Percentiles rank a stretch among this genome's conserved stretches.
phyloP scores from a whole-genome alignment of 2,329 filamentous ascomycete species.

The Gliomastix tumulicola region DNA sequence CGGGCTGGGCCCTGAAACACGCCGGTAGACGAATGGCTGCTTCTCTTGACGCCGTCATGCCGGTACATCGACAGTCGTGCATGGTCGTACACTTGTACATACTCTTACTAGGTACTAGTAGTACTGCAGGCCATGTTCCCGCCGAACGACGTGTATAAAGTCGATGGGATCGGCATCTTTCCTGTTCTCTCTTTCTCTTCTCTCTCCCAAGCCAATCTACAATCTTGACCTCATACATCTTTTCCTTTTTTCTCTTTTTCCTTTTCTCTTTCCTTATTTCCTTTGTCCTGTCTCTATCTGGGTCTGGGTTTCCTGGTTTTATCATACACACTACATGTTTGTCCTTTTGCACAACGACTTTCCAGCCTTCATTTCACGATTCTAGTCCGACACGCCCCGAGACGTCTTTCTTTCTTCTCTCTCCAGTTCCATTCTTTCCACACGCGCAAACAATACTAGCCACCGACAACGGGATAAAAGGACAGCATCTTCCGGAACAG shows the following conservation, averaged over 20 bases:
- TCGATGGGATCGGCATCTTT: constrained; percentile 2
- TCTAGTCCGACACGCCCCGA: too few relatives aligned
- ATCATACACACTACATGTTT: too few relatives aligned
- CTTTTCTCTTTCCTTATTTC: constrained; percentile 15
- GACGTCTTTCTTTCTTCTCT: neutral
- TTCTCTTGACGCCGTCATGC: neutral
- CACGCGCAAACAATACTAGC: too few relatives aligned
- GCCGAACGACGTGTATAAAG: too few relatives aligned
- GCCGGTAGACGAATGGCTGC: neutral
- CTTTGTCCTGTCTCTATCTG: constrained; percentile 14
- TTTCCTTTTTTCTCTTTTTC: constrained; percentile 11
- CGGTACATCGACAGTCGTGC: too few relatives aligned
- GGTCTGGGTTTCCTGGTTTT: constrained; percentile 12
- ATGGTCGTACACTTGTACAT: too few relatives aligned
- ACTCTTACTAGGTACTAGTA: neutral
- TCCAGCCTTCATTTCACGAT: too few relatives aligned
- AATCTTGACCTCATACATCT: constrained; percentile 7
- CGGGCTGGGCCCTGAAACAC: too few relatives aligned
- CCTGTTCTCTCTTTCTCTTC: constrained; percentile 7
- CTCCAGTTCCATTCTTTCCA: too few relatives aligned
- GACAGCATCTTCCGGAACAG: too few relatives aligned
- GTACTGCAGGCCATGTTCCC: too few relatives aligned
- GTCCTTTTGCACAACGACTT: neutral
- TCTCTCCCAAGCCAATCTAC: constrained; percentile 14
- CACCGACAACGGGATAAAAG: too few relatives aligned